Base-by-base conservation (phyloP, 116 monocot genomes). In the Dioscorea cayenensis region DNA sequence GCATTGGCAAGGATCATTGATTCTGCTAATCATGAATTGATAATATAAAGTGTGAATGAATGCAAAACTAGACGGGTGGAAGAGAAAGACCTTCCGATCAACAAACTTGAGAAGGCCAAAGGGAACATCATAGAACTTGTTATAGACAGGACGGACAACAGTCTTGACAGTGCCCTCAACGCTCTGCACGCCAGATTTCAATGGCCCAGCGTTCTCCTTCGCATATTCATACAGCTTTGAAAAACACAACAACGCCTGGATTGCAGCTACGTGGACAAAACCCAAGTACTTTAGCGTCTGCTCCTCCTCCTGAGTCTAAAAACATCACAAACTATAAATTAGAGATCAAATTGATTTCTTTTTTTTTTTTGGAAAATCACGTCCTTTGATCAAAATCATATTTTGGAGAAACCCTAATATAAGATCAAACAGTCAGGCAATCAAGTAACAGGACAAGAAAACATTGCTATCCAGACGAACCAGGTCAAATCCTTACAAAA, bases 131-230 rank as follows among this genome's bases (percentile, higher is more conserved):
- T 72, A 80, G 73, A 80, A 74, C 64, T 63, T 75, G 5, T 74
- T 67, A 59, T 83, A 91, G 38, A 87, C 78, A 13, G 91, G 91
- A 38, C 63, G 76, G 38, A 80, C 78, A 4, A 87, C 82, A 38
- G 87, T 28, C 76, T 73, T 84, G 50, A 87, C 80, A 63, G 73
- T 78, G 72, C 69, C 66, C 80, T 91, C 87, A 60, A 84, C 82
- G 28, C 70, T 35, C 75, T 87, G 64, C 12, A 87, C 82, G 5
- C 87, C 84, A 1, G 76, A 67, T 49, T 76, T 79, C 58, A 91
- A 70, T 21, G 84, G 91, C 25, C 91, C 84, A 19, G 87, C 28
- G 63, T 82, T 84, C 66, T 87, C 84, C 83, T 80, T 87, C 6
- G 82, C 84, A 48, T 80, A 65, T 13, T 59, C 77, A 68, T 91